Evolutionary conservation across 805 yeast genomes (phyloP).

Genomic region (Candida mattraensis): DNA sequence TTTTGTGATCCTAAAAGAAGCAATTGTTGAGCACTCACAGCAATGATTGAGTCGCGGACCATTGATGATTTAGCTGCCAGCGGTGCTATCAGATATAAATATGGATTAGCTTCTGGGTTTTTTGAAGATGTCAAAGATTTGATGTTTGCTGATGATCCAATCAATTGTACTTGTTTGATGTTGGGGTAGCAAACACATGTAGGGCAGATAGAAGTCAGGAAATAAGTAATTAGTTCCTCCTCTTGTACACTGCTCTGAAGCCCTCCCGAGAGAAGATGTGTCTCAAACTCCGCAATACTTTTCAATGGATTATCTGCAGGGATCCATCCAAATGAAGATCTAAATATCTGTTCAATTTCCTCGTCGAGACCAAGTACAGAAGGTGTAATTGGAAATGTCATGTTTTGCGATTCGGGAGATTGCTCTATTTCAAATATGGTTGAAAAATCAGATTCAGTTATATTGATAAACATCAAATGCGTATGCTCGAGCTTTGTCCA

Average conservation of each 20-base stretch:
- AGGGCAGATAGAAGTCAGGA: constrained; percentile 38
- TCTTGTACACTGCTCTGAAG: constrained; percentile 19
- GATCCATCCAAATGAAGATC: too few species aligned
- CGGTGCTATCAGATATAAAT: constrained; percentile 39
- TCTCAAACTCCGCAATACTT: not conserved
- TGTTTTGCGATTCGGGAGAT: too few species aligned
- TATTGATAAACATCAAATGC: constrained; percentile 3
- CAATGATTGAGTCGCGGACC: constrained; percentile 36
- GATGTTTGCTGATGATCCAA: not conserved
- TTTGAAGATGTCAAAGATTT: not conserved
- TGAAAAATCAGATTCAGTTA: constrained; percentile 8
- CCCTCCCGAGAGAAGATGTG: constrained; percentile 2
- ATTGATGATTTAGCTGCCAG: constrained; percentile 34
- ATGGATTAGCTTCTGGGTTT: constrained; percentile 37
- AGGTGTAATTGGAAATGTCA: too few species aligned
- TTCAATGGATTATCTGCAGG: too few species aligned
- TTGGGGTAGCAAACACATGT: constrained; percentile 40
- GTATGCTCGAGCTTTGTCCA: constrained; percentile 2
- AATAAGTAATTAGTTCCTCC: constrained; percentile 32
- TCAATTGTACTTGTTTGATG: constrained; percentile 8
- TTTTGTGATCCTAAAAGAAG: constrained; percentile 30
- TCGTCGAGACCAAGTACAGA: too few species aligned
- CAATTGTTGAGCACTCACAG: constrained; percentile 39
- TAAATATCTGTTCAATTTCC: too few species aligned
- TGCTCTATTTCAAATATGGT: too few species aligned